Evolutionary conservation across 2,329 filamentous ascomycete species (phyloP), one percentile per base, ranked within the genome.

Genomic region (Aspergillus bombycis): DNA sequence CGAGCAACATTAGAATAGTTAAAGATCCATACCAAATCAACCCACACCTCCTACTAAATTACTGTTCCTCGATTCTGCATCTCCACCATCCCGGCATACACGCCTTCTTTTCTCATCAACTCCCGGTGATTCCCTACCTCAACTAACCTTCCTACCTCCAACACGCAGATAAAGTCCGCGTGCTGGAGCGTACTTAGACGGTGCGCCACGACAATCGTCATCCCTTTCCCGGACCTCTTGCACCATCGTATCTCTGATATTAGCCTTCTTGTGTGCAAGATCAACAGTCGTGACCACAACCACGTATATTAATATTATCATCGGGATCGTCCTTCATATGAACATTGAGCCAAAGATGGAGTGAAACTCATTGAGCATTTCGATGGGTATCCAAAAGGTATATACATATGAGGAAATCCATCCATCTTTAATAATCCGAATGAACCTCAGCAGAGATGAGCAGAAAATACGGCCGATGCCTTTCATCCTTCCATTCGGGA

Each of bases 221-320:
- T 75, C 1, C 70, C 64, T 4, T 56, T 96, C 91, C 1, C 96
- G 83, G 10, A 93, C 93, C 41, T 89, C 89, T 75, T 96, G 93
- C 0, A 97, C 92, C 10, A 93, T 87, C 58, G 89, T 90, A 28
- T 28, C 26, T 28, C 26, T 28, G 26, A 28, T 2, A 4, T 26
- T 26, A 4, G 26, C 26, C 2, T 26, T 26, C 3, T 26, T 4
- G 3, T 26, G 26, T 26, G 4, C 26, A 26, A 26, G 4, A 26
- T 26, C 26, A 26, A 26, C 26, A 26, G 26, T 26, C 26, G 26
- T 26, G 2, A 4, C 26, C 26, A 28, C 26, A 28, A 28, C 3
- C 2, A 28, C 26, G 26, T 28, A 28, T 28, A 2, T 28, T 2
- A 28, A 28, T 2, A 28, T 28, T 3, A 3, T 5, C 26, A 28